A percentile compares a stretch with the other conserved stretches of the same genome.
These are phyloP conservation scores for Pichia rugopelliculosa DNA, from an alignment of 805 yeast species.

Conservation along the genomic window DNA sequence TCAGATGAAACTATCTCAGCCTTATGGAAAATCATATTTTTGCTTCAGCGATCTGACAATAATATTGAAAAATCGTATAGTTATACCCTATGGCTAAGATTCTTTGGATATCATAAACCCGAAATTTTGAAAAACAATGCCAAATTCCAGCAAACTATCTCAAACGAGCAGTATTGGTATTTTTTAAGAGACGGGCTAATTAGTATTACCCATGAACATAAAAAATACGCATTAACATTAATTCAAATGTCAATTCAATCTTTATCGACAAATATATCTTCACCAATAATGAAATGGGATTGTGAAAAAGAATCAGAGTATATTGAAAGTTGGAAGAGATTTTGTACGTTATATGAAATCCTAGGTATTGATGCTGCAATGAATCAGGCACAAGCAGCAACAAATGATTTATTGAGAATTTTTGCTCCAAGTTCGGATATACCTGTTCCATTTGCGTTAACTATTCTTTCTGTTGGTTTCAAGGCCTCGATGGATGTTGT, in stretches of 20 bases:
- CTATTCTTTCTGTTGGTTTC: slow-evolving; percentile 69
- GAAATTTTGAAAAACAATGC: slow-evolving; percentile 7
- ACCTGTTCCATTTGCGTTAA: slow-evolving; percentile 64
- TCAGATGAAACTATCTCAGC: slow-evolving; percentile 17
- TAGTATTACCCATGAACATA: slow-evolving; percentile 52
- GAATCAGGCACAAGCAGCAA: slow-evolving; percentile 78
- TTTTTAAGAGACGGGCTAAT: slow-evolving; percentile 49
- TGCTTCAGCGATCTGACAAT: slow-evolving; percentile 26
- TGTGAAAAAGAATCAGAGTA: slow-evolving; percentile 21
- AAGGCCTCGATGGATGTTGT: slow-evolving; percentile 73
- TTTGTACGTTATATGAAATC: slow-evolving; percentile 68
- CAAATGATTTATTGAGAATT: slow-evolving; percentile 49
- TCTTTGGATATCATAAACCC: slow-evolving; percentile 27
- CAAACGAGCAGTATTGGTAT: slow-evolving; percentile 43
- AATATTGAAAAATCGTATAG: slow-evolving; percentile 33
- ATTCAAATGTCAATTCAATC: slow-evolving; percentile 52
- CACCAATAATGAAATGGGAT: slow-evolving; percentile 41
- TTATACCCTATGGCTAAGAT: slow-evolving; percentile 50
- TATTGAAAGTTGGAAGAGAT: slow-evolving; percentile 61
- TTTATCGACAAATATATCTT: slow-evolving; percentile 29
- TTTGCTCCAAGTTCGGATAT: slow-evolving; percentile 44
- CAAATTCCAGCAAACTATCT: slow-evolving; percentile 27
- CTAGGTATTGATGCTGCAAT: slow-evolving; percentile 78
- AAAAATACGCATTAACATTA: slow-evolving; percentile 62
- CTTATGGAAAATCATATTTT: slow-evolving; percentile 41